These are phyloP conservation scores for Aspergillus fructus DNA, from an alignment of 2,329 filamentous ascomycete genomes.

Conservation along the genomic window DNA sequence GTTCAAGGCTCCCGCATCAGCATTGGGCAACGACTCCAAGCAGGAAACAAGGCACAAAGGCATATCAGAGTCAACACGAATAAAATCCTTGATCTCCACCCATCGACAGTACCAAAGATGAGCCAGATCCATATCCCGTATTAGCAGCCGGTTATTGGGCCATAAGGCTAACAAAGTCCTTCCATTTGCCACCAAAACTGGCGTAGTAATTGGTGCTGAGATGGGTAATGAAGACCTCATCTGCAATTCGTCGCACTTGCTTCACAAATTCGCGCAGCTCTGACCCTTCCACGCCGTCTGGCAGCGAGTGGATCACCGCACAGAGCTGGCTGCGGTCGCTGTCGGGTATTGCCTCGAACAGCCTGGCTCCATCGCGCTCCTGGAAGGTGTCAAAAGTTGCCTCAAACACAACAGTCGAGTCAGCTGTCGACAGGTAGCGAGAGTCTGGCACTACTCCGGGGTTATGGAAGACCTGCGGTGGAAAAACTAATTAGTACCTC, in stretches of 20 bases:
- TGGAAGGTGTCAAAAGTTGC: conserved; percentile 41
- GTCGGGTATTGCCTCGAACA: conserved; percentile 33
- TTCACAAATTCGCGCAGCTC: conserved; percentile 34
- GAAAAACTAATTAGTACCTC: conserved; percentile 22
- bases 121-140: neutral
- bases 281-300: conserved; percentile 29
- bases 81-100: neutral
- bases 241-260: conserved; percentile 34
- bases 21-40: too few species aligned
- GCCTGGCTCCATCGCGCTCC: conserved; percentile 29
- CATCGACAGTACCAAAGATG: neutral
- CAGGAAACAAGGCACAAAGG: too few species aligned
- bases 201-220: conserved; percentile 41
- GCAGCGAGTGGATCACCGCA: conserved; percentile 41
- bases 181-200: conserved; percentile 39
- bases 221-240: conserved; percentile 43
- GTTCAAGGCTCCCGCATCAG: too few species aligned
- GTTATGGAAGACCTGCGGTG: conserved; percentile 44
- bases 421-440: conserved; percentile 41
- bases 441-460: conserved; percentile 46
- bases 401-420: conserved; percentile 50
- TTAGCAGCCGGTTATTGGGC: conserved; percentile 15
- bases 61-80: too few species aligned
- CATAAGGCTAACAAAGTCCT: conserved; percentile 38
- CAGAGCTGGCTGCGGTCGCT: conserved; percentile 33